Conservation (phyloP, 148 eudicot species). For the Chenopodium album region DNA sequence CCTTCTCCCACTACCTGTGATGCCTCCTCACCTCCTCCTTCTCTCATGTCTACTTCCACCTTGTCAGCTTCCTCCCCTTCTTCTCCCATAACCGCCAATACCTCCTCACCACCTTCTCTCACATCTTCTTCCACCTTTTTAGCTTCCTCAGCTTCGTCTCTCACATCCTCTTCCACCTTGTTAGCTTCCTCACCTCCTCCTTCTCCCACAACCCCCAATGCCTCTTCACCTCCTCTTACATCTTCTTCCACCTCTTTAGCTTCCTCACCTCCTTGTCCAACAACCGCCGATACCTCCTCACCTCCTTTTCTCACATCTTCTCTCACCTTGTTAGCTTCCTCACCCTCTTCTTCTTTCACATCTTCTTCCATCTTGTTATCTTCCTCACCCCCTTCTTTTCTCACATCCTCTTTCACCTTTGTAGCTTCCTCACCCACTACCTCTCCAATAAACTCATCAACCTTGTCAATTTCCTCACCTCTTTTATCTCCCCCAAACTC, state of each 20-base stretch:
- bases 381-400: background rate
- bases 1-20: background rate
- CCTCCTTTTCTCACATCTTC: slow-evolving; percentile 20
- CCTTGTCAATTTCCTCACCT: background rate
- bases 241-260: background rate
- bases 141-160: background rate
- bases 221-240: slow-evolving; percentile 31
- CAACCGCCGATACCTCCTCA: slow-evolving; percentile 24
- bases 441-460: slow-evolving; percentile 7
- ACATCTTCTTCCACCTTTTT: slow-evolving; percentile 9
- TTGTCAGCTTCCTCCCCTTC: background rate
- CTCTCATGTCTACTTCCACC: slow-evolving; percentile 8
- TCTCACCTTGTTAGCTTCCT: background rate
- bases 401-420: slow-evolving; percentile 8
- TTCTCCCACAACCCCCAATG: background rate
- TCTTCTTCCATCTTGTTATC: background rate
- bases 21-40: slow-evolving; percentile 28
- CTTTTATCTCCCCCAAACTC: background rate
- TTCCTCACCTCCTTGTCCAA: background rate
- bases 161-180: slow-evolving; percentile 10
- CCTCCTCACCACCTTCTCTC: slow-evolving; percentile 31
- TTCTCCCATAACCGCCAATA: slow-evolving; percentile 2
- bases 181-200: slow-evolving; percentile 8
- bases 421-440: slow-evolving; percentile 11
- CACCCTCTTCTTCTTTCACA: slow-evolving; percentile 20